Percentiles rank a stretch among this genome's conserved stretches.
Evolutionary conservation across 192 early-diverging fungal species (phyloP).

Genomic region (Bifiguratus adelaidae): DNA sequence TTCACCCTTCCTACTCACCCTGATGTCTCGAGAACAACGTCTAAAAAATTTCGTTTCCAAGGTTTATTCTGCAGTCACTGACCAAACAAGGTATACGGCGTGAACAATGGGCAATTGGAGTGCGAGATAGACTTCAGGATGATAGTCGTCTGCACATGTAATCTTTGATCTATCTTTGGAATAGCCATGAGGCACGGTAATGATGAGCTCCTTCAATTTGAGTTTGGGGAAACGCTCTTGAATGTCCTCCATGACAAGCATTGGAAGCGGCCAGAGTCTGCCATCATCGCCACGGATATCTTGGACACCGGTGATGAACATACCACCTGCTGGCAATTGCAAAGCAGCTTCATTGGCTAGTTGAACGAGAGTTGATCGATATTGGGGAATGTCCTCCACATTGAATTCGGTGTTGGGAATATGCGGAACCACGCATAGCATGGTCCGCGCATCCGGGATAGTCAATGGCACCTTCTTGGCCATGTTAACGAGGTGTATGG

Average conservation of each 20-base stretch:
- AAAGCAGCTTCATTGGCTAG: conserved; percentile 41
- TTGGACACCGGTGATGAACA: conserved; percentile 60
- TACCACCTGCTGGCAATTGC: conserved; percentile 45
- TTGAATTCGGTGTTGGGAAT: conserved; percentile 33
- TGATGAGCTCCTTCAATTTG: conserved; percentile 53
- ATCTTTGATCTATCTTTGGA: conserved; percentile 36
- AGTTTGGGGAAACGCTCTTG: conserved; percentile 41
- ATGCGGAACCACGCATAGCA: conserved; percentile 53
- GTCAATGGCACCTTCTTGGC: conserved; percentile 30
- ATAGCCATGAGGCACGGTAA: conserved; percentile 57
- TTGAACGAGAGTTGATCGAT: conserved; percentile 53
- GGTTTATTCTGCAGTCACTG: too few relatives aligned
- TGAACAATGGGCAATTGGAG: conserved; percentile 49
- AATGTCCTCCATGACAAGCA: conserved; percentile 70
- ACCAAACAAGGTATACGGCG: conserved; percentile 31
- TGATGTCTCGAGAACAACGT: too few relatives aligned
- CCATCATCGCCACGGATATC: conserved; percentile 49
- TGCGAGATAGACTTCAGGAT: too few relatives aligned
- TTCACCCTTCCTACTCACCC: too few relatives aligned
- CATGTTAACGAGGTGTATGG: conserved; percentile 55
- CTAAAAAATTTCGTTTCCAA: too few relatives aligned
- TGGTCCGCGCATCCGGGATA: conserved; percentile 30
- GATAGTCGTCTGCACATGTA: conserved; percentile 16
- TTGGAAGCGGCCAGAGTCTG: conserved; percentile 62
- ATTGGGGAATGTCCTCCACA: conserved; percentile 34